Percentiles rank a stretch among this genome's conserved stretches.
phyloP scores from a whole-genome alignment of 108 stramenopile genomes.

The Cyclotella kingstonii region DNA sequence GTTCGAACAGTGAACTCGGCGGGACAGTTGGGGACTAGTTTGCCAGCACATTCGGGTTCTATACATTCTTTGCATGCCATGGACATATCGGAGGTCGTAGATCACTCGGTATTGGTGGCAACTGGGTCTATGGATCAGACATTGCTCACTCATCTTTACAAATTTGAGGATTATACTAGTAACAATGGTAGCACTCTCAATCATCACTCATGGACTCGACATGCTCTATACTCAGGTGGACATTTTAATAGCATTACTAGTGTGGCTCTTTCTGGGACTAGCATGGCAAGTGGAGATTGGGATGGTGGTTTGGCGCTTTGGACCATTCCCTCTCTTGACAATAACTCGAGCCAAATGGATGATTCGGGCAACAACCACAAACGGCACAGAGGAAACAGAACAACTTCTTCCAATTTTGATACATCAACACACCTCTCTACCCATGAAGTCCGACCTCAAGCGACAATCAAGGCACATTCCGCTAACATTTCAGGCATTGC shows the following conservation, averaged over 20 bases:
- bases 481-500: slow-evolving; percentile 75
- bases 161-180: slow-evolving; percentile 3
- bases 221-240: slow-evolving; percentile 45
- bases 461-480: slow-evolving; percentile 59
- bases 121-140: slow-evolving; percentile 83
- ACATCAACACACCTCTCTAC: not conserved
- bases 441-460: slow-evolving; percentile 38
- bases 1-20: slow-evolving; percentile 41
- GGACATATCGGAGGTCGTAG: not conserved
- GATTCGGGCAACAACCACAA: slow-evolving; percentile 4
- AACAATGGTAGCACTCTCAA: too few species aligned
- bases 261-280: slow-evolving; percentile 44
- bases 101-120: slow-evolving; percentile 43
- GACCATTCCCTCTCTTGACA: slow-evolving; percentile 35
- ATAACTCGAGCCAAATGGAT: slow-evolving; percentile 6
- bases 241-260: slow-evolving; percentile 52
- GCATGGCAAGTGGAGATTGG: slow-evolving; percentile 79
- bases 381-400: slow-evolving; percentile 12
- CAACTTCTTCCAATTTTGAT: not conserved
- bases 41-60: slow-evolving; percentile 57
- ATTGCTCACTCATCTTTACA: slow-evolving; percentile 48
- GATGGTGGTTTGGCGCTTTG: slow-evolving; percentile 72
- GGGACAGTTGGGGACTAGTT: slow-evolving; percentile 10
- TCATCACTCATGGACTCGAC: slow-evolving; percentile 14
- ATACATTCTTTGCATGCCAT: slow-evolving; percentile 64